Conservation (phyloP, 768 basidiomycete genomes). For the Calvatia gigantea region DNA sequence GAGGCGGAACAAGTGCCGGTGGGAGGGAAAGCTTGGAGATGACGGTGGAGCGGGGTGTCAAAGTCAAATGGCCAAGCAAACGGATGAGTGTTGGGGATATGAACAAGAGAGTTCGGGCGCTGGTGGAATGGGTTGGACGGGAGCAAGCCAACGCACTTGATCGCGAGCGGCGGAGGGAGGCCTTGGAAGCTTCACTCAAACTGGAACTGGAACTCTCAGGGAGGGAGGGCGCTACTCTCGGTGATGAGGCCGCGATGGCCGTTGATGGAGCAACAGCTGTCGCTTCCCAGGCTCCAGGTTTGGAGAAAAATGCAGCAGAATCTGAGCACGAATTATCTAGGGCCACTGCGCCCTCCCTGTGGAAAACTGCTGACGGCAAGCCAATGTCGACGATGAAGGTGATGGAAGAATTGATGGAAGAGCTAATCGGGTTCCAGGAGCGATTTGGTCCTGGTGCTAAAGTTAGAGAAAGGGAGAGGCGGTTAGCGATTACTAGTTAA, state of each 20-base stretch:
- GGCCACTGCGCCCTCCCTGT: not conserved
- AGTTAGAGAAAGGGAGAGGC: slow-evolving; percentile 50
- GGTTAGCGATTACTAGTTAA: slow-evolving; percentile 25
- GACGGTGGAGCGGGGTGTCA: slow-evolving; percentile 72
- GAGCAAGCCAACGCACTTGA: slow-evolving; percentile 78
- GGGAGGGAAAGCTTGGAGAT: slow-evolving; percentile 56
- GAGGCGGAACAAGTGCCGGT: slow-evolving; percentile 21
- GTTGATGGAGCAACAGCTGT: slow-evolving; percentile 20
- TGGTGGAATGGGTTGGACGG: slow-evolving; percentile 93
- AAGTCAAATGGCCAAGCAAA: slow-evolving; percentile 92
- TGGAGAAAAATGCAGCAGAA: slow-evolving; percentile 14
- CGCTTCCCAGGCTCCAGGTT: slow-evolving; percentile 9
- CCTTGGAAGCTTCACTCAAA: slow-evolving; percentile 54
- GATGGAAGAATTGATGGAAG: slow-evolving; percentile 91
- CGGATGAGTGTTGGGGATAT: slow-evolving; percentile 96
- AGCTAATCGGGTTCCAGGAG: slow-evolving; percentile 86
- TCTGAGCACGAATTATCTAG: not conserved
- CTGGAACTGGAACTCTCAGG: slow-evolving; percentile 23
- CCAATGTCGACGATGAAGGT: slow-evolving; percentile 59
- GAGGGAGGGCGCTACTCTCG: slow-evolving; percentile 11
- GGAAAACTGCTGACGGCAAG: slow-evolving; percentile 14
- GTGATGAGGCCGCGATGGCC: slow-evolving; percentile 29
- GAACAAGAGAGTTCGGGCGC: slow-evolving; percentile 88
- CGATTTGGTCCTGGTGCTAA: slow-evolving; percentile 63
- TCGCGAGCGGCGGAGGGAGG: slow-evolving; percentile 63